These are phyloP conservation scores for Lactarius sp. DNA, from an alignment of 768 basidiomycete genomes.

Conservation along the genomic window DNA sequence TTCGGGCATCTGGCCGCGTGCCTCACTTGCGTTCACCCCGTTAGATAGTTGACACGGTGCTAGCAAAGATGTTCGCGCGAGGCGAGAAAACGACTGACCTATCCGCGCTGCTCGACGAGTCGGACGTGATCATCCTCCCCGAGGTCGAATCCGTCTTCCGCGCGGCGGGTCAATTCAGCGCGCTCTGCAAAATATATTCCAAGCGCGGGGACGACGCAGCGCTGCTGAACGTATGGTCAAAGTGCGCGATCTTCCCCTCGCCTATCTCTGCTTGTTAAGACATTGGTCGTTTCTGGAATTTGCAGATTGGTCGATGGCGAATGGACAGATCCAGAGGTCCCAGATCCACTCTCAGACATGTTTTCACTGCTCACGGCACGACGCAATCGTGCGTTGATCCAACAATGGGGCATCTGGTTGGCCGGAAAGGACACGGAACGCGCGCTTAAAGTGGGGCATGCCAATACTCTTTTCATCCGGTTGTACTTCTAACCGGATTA, in stretches of 20 bases:
- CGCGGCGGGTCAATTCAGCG: conserved; percentile 49
- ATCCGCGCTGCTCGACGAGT: conserved; percentile 50
- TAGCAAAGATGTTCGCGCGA: conserved; percentile 68
- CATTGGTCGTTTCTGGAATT: background rate
- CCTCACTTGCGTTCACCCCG: background rate
- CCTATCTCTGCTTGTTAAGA: background rate
- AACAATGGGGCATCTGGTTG: conserved; percentile 81
- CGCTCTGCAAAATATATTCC: conserved; percentile 57
- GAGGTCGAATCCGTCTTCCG: conserved; percentile 62
- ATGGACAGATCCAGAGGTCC: conserved; percentile 57
- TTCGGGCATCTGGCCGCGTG: background rate
- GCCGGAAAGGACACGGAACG: conserved; percentile 60
- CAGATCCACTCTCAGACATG: conserved; percentile 59
- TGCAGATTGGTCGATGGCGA: conserved; percentile 60
- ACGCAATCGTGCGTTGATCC: conserved; percentile 55
- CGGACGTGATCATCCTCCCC: conserved; percentile 45
- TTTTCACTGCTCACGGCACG: conserved; percentile 51
- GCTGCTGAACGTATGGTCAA: conserved; percentile 62
- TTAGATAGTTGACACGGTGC: conserved; percentile 76
- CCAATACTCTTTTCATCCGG: background rate
- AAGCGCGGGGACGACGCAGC: conserved; percentile 53
- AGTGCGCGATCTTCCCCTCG: conserved; percentile 40
- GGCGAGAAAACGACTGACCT: conserved; percentile 59
- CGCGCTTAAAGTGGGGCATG: conserved; percentile 56
- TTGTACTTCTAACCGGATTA: background rate